Conservation (phyloP, 2,329 filamentous ascomycete species). For the Hymenoscyphus fraxineus region DNA sequence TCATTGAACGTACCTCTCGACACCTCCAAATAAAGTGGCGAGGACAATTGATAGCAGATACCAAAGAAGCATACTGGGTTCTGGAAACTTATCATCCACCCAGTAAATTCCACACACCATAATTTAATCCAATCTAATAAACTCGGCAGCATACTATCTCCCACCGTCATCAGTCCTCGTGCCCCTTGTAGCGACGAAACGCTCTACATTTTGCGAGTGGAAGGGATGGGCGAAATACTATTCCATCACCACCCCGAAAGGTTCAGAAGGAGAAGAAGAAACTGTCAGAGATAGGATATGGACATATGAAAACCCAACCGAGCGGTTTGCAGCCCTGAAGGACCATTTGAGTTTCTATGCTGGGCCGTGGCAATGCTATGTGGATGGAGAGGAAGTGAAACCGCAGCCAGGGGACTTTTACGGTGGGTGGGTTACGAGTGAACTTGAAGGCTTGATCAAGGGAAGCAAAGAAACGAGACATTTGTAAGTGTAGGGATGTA, state of each 20-base stretch:
- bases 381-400: conserved; percentile 57
- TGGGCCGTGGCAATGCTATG: conserved; percentile 59
- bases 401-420: conserved; percentile 61
- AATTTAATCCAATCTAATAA: conserved; percentile 7
- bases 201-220: conserved; percentile 54
- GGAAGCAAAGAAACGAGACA: conserved; percentile 35
- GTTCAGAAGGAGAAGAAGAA: conserved; percentile 19
- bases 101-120: conserved; percentile 37
- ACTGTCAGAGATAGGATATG: conserved; percentile 51
- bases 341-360: conserved; percentile 58
- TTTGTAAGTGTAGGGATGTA: conserved; percentile 6
- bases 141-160: conserved; percentile 53
- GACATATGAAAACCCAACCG: conserved; percentile 54
- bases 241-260: conserved; percentile 38
- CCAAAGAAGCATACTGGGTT: conserved; percentile 37
- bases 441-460: conserved; percentile 51
- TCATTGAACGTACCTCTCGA: conserved; percentile 49
- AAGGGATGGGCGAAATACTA: conserved; percentile 60
- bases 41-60: conserved; percentile 53
- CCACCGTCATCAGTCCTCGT: conserved; percentile 48
- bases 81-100: conserved; percentile 54
- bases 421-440: conserved; percentile 60
- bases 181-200: conserved; percentile 43
- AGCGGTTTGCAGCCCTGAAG: conserved; percentile 49
- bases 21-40: conserved; percentile 56